These are phyloP conservation scores for Nakataea oryzae DNA, from an alignment of 2,329 filamentous ascomycete species.

Conservation along the genomic window DNA sequence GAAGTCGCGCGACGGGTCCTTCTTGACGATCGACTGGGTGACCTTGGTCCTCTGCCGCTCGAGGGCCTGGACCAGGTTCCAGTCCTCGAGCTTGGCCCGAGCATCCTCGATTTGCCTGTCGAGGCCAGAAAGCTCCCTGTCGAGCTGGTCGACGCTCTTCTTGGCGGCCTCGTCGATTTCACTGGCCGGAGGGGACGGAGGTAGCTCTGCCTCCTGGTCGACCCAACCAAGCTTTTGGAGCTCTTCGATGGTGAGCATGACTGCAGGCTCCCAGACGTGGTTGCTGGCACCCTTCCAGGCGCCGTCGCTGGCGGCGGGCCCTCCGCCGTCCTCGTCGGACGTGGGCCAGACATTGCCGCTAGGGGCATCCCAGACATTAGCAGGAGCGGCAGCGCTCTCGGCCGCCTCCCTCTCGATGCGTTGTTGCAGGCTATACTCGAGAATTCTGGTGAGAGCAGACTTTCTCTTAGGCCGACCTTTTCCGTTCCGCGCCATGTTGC, in stretches of 20 bases:
- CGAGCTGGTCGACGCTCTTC: not conserved
- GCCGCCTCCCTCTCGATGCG: not conserved
- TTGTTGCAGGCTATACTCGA: not conserved
- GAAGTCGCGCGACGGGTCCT: not conserved
- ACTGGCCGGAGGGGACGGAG: too few relatives aligned
- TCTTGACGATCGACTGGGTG: too few relatives aligned
- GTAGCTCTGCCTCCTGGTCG: too few relatives aligned
- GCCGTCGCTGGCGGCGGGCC: too few relatives aligned
- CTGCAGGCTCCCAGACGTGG: too few relatives aligned
- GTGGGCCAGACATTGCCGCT: too few relatives aligned
- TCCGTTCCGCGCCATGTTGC: not conserved
- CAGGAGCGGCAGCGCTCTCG: not conserved
- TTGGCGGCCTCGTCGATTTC: not conserved
- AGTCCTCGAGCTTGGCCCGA: not conserved
- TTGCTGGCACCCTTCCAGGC: too few relatives aligned
- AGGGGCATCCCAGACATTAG: too few relatives aligned
- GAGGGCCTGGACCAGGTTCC: not conserved
- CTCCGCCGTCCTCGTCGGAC: too few relatives aligned
- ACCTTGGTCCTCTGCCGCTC: not conserved
- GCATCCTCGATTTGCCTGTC: not conserved
- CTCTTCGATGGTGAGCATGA: not conserved
- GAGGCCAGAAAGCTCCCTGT: too few relatives aligned
- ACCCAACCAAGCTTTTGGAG: too few relatives aligned
- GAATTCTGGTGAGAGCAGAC: not conserved
- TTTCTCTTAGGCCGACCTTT: not conserved